A percentile compares a stretch with the other conserved stretches of the same genome.
phyloP scores from a whole-genome alignment of 192 early-diverging fungal species.

The Umbelopsis vinacea region DNA sequence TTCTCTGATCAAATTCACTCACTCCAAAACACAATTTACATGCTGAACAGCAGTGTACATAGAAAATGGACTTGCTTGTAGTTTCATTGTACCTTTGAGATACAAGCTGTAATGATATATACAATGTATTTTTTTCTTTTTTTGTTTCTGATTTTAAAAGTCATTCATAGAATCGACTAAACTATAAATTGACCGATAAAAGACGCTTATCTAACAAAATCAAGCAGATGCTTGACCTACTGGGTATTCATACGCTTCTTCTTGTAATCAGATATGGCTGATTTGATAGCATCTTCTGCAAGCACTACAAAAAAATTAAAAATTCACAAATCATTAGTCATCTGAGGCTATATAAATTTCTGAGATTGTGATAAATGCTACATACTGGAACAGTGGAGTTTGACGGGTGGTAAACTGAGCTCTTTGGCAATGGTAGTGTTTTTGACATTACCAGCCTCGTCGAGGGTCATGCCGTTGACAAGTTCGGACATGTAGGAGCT shows the following conservation, averaged over 20 bases:
- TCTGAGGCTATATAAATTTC: not conserved
- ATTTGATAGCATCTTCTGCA: conserved; percentile 97
- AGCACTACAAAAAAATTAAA: conserved; percentile 74
- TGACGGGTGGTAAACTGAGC: conserved; percentile 93
- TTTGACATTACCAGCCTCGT: conserved; percentile 88
- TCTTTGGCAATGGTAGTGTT: conserved; percentile 98
- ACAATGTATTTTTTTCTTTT: not conserved
- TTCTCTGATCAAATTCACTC: no score
- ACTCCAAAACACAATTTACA: not conserved
- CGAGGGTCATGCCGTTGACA: conserved; percentile 89
- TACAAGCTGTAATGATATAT: not conserved
- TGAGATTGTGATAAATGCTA: conserved; percentile 28
- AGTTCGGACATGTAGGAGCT: conserved; percentile 89
- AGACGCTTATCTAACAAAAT: not conserved
- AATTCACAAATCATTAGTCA: not conserved
- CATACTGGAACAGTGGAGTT: conserved; percentile 98
- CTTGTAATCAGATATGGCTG: conserved; percentile 92
- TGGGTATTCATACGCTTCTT: conserved; percentile 62
- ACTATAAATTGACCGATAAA: not conserved
- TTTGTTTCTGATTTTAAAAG: no score
- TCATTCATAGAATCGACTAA: not conserved
- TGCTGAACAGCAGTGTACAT: not conserved
- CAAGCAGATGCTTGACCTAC: not conserved
- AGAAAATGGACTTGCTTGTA: no score
- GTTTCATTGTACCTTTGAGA: not conserved